These are phyloP conservation scores for Nannochloropsis oceanica DNA, from an alignment of 108 stramenopile genomes.

Conservation along the genomic window DNA sequence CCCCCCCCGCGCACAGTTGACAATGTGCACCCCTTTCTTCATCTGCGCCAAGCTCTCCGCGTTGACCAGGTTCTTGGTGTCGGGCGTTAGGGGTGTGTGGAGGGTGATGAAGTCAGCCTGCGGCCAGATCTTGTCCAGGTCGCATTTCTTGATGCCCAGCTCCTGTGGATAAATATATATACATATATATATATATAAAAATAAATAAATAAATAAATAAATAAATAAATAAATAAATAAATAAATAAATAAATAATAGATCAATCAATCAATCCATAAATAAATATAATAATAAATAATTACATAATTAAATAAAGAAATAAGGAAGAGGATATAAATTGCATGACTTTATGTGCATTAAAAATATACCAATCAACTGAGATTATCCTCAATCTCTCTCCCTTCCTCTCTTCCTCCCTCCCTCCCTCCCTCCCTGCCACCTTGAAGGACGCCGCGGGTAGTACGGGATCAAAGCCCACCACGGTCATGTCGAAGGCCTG, in stretches of 20 bases:
- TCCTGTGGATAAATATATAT: slow-evolving; percentile 31
- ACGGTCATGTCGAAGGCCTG: neutral
- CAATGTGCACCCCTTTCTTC: slow-evolving; percentile 36
- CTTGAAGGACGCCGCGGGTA: neutral
- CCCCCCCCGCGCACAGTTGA: slow-evolving; percentile 41
- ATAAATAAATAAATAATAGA: neutral
- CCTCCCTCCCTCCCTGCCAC: neutral
- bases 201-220: neutral
- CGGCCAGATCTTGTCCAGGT: slow-evolving; percentile 21
- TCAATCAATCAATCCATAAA: neutral
- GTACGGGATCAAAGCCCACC: neutral
- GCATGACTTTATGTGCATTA: too few relatives aligned
- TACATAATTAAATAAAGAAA: neutral
- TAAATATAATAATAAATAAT: neutral
- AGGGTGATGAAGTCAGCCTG: slow-evolving; percentile 40
- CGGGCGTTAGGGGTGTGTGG: slow-evolving; percentile 40
- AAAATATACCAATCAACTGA: too few relatives aligned
- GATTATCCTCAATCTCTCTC: too few relatives aligned
- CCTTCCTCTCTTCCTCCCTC: too few relatives aligned
- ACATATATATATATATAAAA: slow-evolving; percentile 15
- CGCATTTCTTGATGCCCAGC: slow-evolving; percentile 20
- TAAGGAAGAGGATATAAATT: neutral
- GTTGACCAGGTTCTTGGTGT: slow-evolving; percentile 36
- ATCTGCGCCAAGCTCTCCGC: slow-evolving; percentile 20
- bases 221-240: neutral